Evolutionary conservation across 345 rosid genomes (phyloP), one percentile per base, ranked within the genome.

Genomic region (Kernera saxatilis): DNA sequence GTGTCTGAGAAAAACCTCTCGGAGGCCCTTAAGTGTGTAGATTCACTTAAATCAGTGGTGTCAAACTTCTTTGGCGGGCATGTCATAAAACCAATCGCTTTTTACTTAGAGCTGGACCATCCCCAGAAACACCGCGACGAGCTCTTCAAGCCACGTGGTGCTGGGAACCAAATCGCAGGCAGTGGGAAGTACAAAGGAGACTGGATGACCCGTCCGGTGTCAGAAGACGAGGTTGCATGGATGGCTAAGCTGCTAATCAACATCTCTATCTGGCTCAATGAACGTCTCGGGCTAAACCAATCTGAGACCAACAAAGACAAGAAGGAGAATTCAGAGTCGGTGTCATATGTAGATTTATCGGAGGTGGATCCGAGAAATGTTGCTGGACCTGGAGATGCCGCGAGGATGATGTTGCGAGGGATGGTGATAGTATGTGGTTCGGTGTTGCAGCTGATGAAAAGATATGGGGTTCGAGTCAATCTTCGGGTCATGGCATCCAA

Each of bases 151-250:
- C 98, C 98, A 15, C 82, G 89, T 67, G 86, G 82, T 80, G 70
- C 75, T 15, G 88, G 92, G 11, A 79, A 75, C 65, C 67, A 72
- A 75, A 68, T 83, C 26, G 64, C 67, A 60, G 69, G 70, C 12
- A 64, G 74, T 25, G 44, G 83, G 65, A 82, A 80, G 66, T 91
- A 86, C 83, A 86, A 86, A 76, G 96, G 96, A 22, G 97, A 93
- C 66, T 82, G 91, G 92, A 89, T 93, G 94, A 87, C 77, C 58
- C 93, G 94, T 10, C 98, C 98, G 0, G 73, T 84, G 43, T 93
- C 98, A 2, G 79, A 81, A 13, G 88, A 89, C 39, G 98, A 91
- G 79, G 80, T 93, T 30, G 88, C 82, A 33, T 93, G 91, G 96
- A 85, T 93, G 29, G 97, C 85, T 5, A 87, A 85, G 65, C 53